Evolutionary conservation across 164 flowering plant species (phyloP), one percentile per base, ranked within the genome.

Genomic region (Stephania cephalantha): DNA sequence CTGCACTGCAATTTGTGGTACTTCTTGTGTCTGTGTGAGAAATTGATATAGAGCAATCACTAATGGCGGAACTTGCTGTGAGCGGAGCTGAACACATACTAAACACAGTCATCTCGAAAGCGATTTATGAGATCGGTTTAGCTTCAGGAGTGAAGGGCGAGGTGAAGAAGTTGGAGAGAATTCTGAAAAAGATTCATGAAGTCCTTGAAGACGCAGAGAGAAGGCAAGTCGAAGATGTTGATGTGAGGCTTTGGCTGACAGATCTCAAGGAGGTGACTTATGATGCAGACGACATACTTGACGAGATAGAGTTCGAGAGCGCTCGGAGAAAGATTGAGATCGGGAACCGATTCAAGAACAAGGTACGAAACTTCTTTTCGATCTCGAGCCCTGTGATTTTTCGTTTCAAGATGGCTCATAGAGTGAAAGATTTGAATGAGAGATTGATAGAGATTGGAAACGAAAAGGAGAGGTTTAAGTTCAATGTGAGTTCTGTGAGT

Each of bases 331-430:
- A 44, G 25, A 15, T 69, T 7, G 52, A 42, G 50, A 69, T 68
- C 70, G 45, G 15, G 4, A 68, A 18, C 44, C 70, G 45, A 13
- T 31, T 20, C 30, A 46, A 17, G 29, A 45, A 6, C 1, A 45
- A 70, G 72, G 55, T 70, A 70, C 11, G 8, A 13, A 46, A 45
- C 72, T 70, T n/a, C 72, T 69, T 69, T 17, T 9, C 48, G 20
- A 18, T 58, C n/a, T 58, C 45, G 17, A 69, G 31, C 18, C 71
- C 46, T 1, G 6, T 70, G 7, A 11, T 20, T n/a, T 70, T 70
- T 70, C 72, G 72, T 4, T 6, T 70, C 46, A 45, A 70, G 55
- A 70, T 70, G 55, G 55, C 72, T 70, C 25, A 29, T 45, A 70
- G 22, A 70, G 11, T 70, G 6, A 70, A 70, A 17, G 13, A 46